Conservation (phyloP, 2,329 filamentous ascomycete species). For the Xenosphaeropsis pyriputrescens region DNA sequence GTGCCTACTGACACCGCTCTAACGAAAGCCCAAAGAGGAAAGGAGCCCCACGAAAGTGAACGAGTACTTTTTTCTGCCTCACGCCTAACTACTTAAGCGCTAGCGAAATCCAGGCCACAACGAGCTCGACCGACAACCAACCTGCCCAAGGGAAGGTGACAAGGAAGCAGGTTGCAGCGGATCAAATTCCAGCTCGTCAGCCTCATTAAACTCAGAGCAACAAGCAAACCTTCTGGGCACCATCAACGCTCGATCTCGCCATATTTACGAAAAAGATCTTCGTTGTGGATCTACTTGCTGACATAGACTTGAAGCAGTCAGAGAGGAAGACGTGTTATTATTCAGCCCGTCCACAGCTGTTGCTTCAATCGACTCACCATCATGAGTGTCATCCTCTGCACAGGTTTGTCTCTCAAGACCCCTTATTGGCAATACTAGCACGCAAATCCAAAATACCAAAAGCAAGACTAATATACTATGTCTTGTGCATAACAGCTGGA, state of each 20-base stretch:
- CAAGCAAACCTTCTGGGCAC: neutral
- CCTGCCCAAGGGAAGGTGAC: no score
- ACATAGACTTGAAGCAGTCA: neutral
- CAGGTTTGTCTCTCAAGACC: constrained; percentile 28
- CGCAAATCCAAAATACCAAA: neutral
- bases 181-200: no score
- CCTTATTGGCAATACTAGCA: constrained; percentile 1
- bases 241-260: neutral
- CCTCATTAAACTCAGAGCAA: neutral
- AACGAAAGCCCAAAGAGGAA: no score
- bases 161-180: no score
- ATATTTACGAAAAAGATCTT: neutral
- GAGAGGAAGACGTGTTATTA: neutral
- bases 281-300: neutral
- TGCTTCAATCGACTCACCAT: neutral
- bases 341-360: neutral
- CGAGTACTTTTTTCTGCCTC: no score
- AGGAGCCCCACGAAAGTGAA: no score
- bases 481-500: constrained; percentile 33
- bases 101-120: no score
- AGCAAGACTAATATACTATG: constrained; percentile 12
- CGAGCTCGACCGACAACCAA: no score
- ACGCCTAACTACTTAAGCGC: no score
- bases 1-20: no score
- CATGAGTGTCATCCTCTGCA: constrained; percentile 56